Base-by-base conservation (phyloP, 2,329 filamentous ascomycete species). In the Aspergillus viridinutans region DNA sequence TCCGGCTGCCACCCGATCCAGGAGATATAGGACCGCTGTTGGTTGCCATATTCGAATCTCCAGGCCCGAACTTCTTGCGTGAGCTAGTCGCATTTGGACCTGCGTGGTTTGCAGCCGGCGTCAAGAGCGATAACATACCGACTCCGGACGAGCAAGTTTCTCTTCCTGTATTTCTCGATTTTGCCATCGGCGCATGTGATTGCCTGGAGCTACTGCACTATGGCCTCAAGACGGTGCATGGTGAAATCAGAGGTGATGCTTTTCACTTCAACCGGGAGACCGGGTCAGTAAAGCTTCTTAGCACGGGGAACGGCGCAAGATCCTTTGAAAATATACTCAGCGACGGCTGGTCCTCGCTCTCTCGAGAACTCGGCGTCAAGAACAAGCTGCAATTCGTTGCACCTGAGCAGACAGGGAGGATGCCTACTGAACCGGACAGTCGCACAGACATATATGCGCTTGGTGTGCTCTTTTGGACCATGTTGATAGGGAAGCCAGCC, bases 401-500 rank as follows among this genome's bases (percentile, higher is more conserved):
- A 49, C 92, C 93, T 0, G 93, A 97, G 70, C 93, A 97, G 77
- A 97, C 93, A 2, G 93, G 93, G 14, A 87, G 93, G 21, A 89
- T 97, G 83, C 90, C 92, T 2, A 91, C 90, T 3, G 92, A 97
- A 72, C 93, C 93, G 1, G 93, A 97, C 74, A 90, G 85, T 47
- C 85, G 93, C 43, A 97, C 93, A 17, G 93, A 97, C 72, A 95
- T 97, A 32, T 97, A 97, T 76, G 92, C 90, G 0, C 78, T 97
- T 1, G 93, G 93, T 3, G 87, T 97, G 42, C 74, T 97, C 1
- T 93, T 97, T 72, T 97, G 91, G 88, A 90, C 85, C 8, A 83
- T 95, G 67, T 78, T 96, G 49, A 90, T 90, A 1, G 90, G 92
- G 28, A 84, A 87, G 65, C 84, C 89, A 3, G 89, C 91, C 0